Conservation (phyloP, 257 asterid genomes). For the Dorcoceras hygrometricum region DNA sequence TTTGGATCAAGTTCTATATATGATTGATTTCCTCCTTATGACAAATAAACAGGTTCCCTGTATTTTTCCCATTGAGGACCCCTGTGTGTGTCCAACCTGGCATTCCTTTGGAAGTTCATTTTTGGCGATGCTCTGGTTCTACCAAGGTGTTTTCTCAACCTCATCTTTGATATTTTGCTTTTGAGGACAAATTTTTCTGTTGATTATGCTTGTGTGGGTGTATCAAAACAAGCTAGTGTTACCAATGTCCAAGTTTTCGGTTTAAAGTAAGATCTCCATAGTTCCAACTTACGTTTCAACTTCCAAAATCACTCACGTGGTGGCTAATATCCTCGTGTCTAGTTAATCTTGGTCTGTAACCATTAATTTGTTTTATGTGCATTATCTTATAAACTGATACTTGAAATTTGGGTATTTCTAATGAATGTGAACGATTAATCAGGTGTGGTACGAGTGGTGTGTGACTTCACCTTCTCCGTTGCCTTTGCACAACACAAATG, state of each 20-base stretch:
- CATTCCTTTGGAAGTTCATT: slow-evolving; percentile 68
- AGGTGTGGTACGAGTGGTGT: slow-evolving; percentile 99
- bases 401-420: slow-evolving; percentile 1
- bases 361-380: neutral
- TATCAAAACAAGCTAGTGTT: too few species aligned
- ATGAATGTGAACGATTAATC: slow-evolving; percentile 3
- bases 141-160: slow-evolving; percentile 57
- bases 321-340: neutral
- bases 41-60: slow-evolving; percentile 66
- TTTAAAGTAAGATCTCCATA: neutral
- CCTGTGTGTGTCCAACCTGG: slow-evolving; percentile 64
- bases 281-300: too few species aligned
- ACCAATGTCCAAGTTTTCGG: too few species aligned
- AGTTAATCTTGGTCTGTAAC: neutral
- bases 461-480: slow-evolving; percentile 67
- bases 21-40: slow-evolving; percentile 21
- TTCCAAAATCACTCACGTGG: neutral
- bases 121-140: slow-evolving; percentile 92
- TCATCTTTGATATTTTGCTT: neutral
- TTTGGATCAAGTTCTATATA: neutral
- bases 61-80: slow-evolving; percentile 86
- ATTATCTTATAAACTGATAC: neutral
- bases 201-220: neutral
- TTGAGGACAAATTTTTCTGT: too few species aligned
- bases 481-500: slow-evolving; percentile 84